These are phyloP conservation scores for Thielaviopsis punctulata DNA, from an alignment of 2,329 filamentous ascomycete species.

Conservation along the genomic window DNA sequence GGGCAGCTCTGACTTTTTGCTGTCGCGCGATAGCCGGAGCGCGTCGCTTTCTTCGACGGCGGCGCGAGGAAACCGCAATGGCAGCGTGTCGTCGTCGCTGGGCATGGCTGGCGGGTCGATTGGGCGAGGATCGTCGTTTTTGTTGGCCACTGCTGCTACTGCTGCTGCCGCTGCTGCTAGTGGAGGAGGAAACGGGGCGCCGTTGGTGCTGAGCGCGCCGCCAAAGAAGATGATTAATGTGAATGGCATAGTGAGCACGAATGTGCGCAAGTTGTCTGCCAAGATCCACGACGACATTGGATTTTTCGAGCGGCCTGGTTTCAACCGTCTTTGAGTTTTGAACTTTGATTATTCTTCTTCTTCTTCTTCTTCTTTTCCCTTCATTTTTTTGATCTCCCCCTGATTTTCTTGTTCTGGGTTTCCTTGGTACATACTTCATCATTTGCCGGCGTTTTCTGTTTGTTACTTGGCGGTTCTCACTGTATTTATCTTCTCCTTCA, in stretches of 20 bases:
- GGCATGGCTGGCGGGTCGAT: not conserved
- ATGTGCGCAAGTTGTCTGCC: conserved; percentile 2
- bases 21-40: not conserved
- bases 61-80: not conserved
- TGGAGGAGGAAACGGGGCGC: not conserved
- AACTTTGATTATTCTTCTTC: not conserved
- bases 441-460: not conserved
- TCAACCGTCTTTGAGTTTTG: not conserved
- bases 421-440: not conserved
- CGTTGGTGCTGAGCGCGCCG: not conserved
- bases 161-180: not conserved
- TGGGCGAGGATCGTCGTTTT: not conserved
- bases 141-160: not conserved
- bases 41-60: not conserved
- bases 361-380: not conserved
- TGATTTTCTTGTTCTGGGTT: not conserved
- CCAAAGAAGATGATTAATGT: not conserved
- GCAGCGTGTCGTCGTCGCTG: no score
- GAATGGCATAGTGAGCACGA: not conserved
- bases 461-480: not conserved
- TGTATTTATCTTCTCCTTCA: not conserved
- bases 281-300: conserved; percentile 1
- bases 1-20: not conserved
- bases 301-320: conserved; percentile 13
- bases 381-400: not conserved